These are phyloP conservation scores for Aurifilum marmelostoma DNA, from an alignment of 2,329 filamentous ascomycete genomes.

Conservation along the genomic window DNA sequence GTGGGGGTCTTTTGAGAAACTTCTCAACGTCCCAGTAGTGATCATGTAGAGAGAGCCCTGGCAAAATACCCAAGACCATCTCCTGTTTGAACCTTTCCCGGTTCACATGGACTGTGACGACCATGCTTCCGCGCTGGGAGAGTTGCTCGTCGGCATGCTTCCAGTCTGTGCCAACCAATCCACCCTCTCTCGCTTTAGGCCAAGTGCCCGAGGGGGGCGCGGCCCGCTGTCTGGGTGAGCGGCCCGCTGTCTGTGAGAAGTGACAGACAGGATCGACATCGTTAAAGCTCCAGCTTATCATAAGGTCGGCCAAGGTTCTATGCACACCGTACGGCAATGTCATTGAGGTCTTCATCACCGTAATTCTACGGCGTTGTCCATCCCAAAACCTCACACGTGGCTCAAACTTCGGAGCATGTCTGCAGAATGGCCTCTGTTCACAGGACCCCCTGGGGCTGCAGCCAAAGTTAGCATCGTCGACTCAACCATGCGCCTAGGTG, in stretches of 20 bases:
- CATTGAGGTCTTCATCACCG: neutral
- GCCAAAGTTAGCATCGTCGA: conserved; percentile 25
- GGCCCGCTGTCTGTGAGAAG: neutral
- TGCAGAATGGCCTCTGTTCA: conserved; percentile 4
- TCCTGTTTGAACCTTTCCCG: neutral
- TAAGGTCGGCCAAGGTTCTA: neutral
- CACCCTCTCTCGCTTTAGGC: neutral
- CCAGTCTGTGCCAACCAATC: neutral
- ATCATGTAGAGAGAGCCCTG: neutral
- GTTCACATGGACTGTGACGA: neutral
- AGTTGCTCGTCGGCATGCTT: neutral
- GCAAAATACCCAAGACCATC: neutral
- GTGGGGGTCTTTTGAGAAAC: neutral
- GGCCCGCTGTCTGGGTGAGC: neutral
- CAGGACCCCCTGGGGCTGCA: conserved; percentile 16
- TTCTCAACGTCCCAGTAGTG: neutral
- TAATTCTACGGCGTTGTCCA: neutral
- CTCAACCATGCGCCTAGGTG: conserved; percentile 15
- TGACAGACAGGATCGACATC: neutral
- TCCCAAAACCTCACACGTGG: neutral
- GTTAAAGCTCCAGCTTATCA: neutral
- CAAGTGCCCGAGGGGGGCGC: neutral
- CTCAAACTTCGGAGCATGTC: neutral
- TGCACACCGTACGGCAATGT: neutral
- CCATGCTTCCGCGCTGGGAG: neutral